phyloP scores from a whole-genome alignment of 75 land plant species.

The Picea glauca region DNA sequence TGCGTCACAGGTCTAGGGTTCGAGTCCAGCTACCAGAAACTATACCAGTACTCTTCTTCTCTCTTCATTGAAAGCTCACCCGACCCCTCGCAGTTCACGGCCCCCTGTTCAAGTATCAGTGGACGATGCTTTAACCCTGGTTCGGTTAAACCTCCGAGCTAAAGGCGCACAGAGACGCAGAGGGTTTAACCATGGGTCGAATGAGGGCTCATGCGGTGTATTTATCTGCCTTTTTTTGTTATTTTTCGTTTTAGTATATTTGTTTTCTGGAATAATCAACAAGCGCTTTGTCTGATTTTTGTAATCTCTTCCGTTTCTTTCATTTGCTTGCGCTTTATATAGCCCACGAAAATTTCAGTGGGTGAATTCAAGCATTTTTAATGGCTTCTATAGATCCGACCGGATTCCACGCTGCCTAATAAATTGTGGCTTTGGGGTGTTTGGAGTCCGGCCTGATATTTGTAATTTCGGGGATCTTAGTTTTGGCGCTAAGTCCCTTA shows the following conservation, averaged over 20 bases:
- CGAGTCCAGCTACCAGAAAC: slow-evolving; percentile 8
- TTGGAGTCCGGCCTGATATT: not conserved
- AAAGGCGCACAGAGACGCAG: not conserved
- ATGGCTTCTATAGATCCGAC: slow-evolving; percentile 1
- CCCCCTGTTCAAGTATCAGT: not conserved
- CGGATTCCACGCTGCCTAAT: not conserved
- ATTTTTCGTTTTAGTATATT: not conserved
- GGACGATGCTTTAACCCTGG: not conserved
- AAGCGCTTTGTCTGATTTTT: too few species aligned
- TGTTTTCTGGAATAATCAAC: too few species aligned
- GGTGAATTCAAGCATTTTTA: not conserved
- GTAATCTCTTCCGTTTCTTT: not conserved
- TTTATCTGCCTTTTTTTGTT: not conserved
- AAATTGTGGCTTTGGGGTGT: not conserved
- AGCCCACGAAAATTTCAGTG: not conserved
- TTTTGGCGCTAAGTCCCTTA: not conserved
- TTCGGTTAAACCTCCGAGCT: not conserved
- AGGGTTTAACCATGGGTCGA: not conserved
- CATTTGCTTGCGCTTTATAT: too few species aligned
- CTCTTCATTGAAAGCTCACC: not conserved
- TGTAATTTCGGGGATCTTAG: not conserved
- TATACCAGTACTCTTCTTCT: not conserved
- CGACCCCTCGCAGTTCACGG: not conserved
- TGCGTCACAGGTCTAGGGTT: not conserved
- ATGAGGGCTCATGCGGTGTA: not conserved